Evolutionary conservation across 805 yeast species (phyloP), one percentile per base, ranked within the genome.

Genomic region (Ogataea neopini): DNA sequence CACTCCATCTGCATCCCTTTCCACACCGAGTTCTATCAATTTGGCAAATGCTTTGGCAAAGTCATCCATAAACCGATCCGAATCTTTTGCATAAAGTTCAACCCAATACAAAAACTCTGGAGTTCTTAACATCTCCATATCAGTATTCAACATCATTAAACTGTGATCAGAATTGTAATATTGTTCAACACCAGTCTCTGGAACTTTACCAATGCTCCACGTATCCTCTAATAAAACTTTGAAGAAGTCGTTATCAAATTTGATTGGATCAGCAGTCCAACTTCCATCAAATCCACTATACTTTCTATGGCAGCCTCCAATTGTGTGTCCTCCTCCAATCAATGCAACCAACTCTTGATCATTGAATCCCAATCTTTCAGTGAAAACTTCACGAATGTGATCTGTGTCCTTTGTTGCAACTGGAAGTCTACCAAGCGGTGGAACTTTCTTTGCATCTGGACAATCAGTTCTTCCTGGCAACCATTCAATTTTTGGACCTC

Each of bases 121-220:
- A 65, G 85, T 91, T 56, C 77, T 69, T n/a, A 79, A 61, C 41
- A 67, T 29, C 13, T 88, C 81, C 75, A 82, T 75, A 62, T 89
- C 96, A 10, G 95, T 82, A 23, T 88, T 89, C 44, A 89, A 69
- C 96, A 89, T 89, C 96, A 89, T 88, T 55, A 86, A 76, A 1
- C 50, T 49, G 19, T 63, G 61, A 46, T 70, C 70, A 3, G 56
- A 44, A 48, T 71, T 70, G 50, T 55, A 68, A 52, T 61, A 75
- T 48, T 76, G 80, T 7, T 53, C 53, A 45, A 56, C 62, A 0
- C 75, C 77, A 0, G 79, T 72, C 43, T 68, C 69, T 1, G 76
- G 73, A 14, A 75, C 79, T 13, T 25, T 48, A 6, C 64, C 66
- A 6, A 32, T 28, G 6, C 44, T 72, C 71, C 72, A 61, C 44